These are phyloP conservation scores for Arthromyces matolae DNA, from an alignment of 768 basidiomycete genomes.

Conservation along the genomic window DNA sequence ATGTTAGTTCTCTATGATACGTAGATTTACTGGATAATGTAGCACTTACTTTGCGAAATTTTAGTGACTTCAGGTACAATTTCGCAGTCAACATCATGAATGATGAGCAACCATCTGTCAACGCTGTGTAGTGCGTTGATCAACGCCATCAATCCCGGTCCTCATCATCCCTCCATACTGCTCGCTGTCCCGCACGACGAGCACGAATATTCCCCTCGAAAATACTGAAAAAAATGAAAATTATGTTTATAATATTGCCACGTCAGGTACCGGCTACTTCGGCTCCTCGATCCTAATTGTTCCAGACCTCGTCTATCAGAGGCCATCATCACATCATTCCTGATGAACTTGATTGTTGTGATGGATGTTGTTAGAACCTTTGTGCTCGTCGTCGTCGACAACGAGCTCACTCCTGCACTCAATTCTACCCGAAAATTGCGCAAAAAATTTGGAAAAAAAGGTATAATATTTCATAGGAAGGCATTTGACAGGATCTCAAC, in stretches of 20 bases:
- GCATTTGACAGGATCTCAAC: too few relatives aligned
- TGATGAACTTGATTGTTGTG: too few relatives aligned
- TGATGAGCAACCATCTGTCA: neutral
- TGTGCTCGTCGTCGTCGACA: too few relatives aligned
- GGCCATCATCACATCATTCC: too few relatives aligned
- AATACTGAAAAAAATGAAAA: neutral
- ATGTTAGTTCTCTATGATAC: neutral
- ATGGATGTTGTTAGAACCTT: too few relatives aligned
- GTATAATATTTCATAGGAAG: too few relatives aligned
- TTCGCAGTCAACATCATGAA: neutral
- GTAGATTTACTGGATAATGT: slow-evolving; percentile 2
- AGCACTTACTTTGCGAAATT: neutral
- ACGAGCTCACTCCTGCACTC: too few relatives aligned
- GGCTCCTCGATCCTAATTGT: neutral
- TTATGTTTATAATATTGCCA: neutral
- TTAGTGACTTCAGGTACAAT: neutral
- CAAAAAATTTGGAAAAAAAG: too few relatives aligned
- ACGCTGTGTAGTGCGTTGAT: neutral
- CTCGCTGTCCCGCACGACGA: neutral
- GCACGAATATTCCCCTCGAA: neutral
- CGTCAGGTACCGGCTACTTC: too few relatives aligned
- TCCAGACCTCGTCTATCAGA: too few relatives aligned
- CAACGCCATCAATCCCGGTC: neutral
- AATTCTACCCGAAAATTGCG: too few relatives aligned
- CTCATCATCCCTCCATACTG: neutral